phyloP scores from a whole-genome alignment of 257 asterid species.

The Lithospermum erythrorhizon region DNA sequence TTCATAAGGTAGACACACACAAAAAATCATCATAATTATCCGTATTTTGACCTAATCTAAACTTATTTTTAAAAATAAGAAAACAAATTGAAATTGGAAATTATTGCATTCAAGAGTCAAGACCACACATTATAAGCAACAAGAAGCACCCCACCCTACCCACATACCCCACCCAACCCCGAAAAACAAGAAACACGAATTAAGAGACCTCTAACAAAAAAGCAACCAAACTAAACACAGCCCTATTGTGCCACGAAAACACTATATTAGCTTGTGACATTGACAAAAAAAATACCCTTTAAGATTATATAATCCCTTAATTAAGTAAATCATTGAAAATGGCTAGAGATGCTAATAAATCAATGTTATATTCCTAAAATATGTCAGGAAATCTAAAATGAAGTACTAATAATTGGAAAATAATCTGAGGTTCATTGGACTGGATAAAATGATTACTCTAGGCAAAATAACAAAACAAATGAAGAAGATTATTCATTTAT shows the following conservation, averaged over 20 bases:
- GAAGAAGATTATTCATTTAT: neutral
- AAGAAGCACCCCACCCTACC: too few relatives aligned
- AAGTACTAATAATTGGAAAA: neutral
- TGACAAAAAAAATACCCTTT: neutral
- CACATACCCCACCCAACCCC: neutral
- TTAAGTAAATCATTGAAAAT: too few relatives aligned
- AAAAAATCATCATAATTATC: too few relatives aligned
- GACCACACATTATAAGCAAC: neutral
- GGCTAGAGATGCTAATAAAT: too few relatives aligned
- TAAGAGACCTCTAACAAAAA: too few relatives aligned
- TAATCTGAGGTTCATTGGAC: neutral
- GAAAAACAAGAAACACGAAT: too few relatives aligned
- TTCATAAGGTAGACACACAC: too few relatives aligned
- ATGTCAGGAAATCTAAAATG: too few relatives aligned
- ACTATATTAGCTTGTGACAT: neutral
- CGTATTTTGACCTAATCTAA: too few relatives aligned
- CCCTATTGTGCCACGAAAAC: neutral
- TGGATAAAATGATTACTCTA: conserved; percentile 3
- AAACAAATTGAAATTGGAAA: neutral
- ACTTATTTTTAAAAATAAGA: too few relatives aligned
- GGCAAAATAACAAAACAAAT: neutral
- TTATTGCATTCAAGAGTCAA: neutral
- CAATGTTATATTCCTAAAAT: too few relatives aligned
- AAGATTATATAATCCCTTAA: too few relatives aligned
- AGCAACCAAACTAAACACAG: neutral